Base-by-base conservation (phyloP, 495 filamentous ascomycete genomes). In the Lophiostoma macrostomum region DNA sequence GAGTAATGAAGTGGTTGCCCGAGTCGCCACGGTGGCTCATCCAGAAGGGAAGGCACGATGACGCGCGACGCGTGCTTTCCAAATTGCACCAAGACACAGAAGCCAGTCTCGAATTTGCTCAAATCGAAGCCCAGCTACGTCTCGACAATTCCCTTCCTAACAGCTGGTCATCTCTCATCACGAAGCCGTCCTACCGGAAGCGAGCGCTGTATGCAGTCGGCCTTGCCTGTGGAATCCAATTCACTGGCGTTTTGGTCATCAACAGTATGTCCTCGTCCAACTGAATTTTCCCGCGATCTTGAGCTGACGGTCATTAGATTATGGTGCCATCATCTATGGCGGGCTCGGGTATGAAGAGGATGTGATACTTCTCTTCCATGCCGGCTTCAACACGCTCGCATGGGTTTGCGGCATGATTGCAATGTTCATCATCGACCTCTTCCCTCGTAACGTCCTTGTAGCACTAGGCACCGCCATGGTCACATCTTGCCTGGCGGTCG, bases 261-360 rank as follows among this genome's bases (percentile, higher is more conserved):
- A 61, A 64, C 29, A 60, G 53, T 50, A 23, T 6, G 29, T 48
- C 11, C 16, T 22, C 14, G 42, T 38, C 20, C 22, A 12, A n/a
- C 23, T 13, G 11, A 31, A 11, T 16, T 29, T 43, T 4, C 5
- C 18, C 18, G 4, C 14, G 36, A 30, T n/a, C 12, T 51, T n/a
- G n/a, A n/a, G 11, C 35, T 29, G 20, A 58, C 22, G 23, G 29
- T 27, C 12, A 24, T 3, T 16, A 67, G 62, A 69, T 45, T 69
- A 69, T 39, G 62, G 67, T n/a, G 59, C 66, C 4, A 63, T 53
- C 3, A 29, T 70, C 5, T 70, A 68, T 45, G 48, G 30, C 20
- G 56, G 48, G 34, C 56, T 68, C 0, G 66, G 66, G 5, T 68
- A 53, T 36, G 38, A 38, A 29, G 39, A 50, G 11, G 50, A 48